phyloP scores from a whole-genome alignment of 306 rosid genomes.

The Cucurbita moschata region DNA sequence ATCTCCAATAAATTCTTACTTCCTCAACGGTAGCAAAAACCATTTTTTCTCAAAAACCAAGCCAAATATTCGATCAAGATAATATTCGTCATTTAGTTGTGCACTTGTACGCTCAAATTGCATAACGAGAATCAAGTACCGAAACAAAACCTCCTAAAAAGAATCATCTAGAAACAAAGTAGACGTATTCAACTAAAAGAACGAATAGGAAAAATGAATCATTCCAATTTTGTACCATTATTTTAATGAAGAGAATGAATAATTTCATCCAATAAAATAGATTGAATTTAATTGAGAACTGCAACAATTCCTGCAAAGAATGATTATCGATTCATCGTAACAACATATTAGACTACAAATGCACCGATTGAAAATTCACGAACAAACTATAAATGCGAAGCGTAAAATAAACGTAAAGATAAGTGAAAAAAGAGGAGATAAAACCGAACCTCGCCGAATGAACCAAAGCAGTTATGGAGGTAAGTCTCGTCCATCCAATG shows the following conservation, averaged over 20 bases:
- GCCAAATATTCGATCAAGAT: neutral
- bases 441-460: constrained; percentile 37
- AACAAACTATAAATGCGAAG: neutral
- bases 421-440: neutral
- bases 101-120: neutral
- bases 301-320: neutral
- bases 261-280: neutral
- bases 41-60: neutral
- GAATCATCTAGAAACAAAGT: neutral
- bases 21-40: neutral
- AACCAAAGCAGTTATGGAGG: constrained; percentile 74
- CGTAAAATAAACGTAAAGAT: neutral
- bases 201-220: neutral
- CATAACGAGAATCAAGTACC: neutral
- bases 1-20: neutral
- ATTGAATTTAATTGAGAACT: neutral
- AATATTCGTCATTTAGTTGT: neutral
- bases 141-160: neutral
- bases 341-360: neutral
- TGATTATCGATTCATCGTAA: neutral
- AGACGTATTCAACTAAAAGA: neutral
- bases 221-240: neutral
- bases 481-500: constrained; percentile 92
- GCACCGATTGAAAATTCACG: neutral
- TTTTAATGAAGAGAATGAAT: neutral